phyloP scores from a whole-genome alignment of 2,329 filamentous ascomycete genomes.

The Gnomoniopsis sp. region DNA sequence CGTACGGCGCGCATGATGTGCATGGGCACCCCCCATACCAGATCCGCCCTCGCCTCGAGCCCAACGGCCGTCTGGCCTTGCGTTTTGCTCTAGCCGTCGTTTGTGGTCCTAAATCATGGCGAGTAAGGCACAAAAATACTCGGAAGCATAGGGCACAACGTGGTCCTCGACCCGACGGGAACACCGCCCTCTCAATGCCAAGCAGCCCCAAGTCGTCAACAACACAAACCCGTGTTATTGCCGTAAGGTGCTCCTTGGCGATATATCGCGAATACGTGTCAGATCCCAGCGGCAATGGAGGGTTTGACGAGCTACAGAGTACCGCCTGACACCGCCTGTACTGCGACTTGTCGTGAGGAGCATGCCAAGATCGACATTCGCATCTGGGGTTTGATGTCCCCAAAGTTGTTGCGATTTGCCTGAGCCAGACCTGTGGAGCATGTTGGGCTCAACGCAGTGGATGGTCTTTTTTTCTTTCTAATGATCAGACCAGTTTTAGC shows the following conservation, averaged over 20 bases:
- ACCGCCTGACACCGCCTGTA: too few relatives aligned
- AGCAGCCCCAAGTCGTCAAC: not conserved
- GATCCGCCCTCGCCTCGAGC: not conserved
- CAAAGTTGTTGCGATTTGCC: not conserved
- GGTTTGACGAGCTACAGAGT: not conserved
- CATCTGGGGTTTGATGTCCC: not conserved
- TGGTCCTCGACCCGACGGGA: too few relatives aligned
- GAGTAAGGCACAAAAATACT: not conserved
- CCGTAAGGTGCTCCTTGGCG: not conserved
- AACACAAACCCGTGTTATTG: not conserved
- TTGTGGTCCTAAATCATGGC: not conserved
- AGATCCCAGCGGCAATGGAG: not conserved
- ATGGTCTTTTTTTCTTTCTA: not conserved
- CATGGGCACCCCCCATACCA: not conserved
- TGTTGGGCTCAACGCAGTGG: not conserved
- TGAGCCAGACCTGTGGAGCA: not conserved
- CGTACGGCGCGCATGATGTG: not conserved
- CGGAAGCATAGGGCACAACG: not conserved
- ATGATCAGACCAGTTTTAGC: too few relatives aligned
- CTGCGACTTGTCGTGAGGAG: not conserved
- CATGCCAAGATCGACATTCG: not conserved
- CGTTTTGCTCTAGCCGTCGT: not conserved
- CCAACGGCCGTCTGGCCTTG: not conserved
- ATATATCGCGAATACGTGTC: not conserved
- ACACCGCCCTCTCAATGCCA: not conserved